Evolutionary conservation across 345 rosid genomes (phyloP), one percentile per base, ranked within the genome.

Genomic region (Psidium friedrichsthalianum): DNA sequence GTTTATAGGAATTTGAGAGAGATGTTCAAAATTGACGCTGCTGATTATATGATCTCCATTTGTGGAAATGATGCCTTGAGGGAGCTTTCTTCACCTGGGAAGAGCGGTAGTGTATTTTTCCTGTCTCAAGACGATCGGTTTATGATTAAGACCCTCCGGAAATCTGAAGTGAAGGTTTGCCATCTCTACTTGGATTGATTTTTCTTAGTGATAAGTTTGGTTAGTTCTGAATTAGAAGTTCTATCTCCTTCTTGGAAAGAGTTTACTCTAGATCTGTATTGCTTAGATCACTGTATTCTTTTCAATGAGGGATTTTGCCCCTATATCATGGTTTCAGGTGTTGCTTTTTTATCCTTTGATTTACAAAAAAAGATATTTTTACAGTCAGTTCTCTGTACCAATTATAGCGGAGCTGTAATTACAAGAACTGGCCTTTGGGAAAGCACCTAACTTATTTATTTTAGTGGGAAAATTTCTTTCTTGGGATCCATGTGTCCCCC

Each of bases 1-100:
- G 56, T n/a, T 83, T 90, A 74, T 85, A 97, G 98, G 95, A 95
- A 97, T 90, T 87, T 97, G 86, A 92, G 99, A 91, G 98, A 97
- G 91, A 93, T 97, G 98, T 97, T 97, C 94, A 97, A 97, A 91
- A 96, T 97, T 83, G 98, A 97, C 87, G 98, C 99, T 56, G 99
- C 98, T 85, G 99, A 97, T 90, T 96, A 96, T 88, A 97, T 97
- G 99, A 96, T 97, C 93, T 97, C 98, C 61, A 97, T 97, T 87
- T 97, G 99, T 85, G 99, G 98, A 84, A 97, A 96, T 85, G 99
- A 95, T 93, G 96, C 98, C 86, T 96, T 97, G 69, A 90, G 98
- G 86, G 98, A 96, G 87, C 98, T 97, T 89, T 97, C 98, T 89
- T 97, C 99, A 74, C 99, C 99, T 57, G 99, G 99, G 64, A 97